A percentile compares a stretch with the other conserved stretches of the same genome.
phyloP scores from a whole-genome alignment of 176 grass and related monocot genomes.

The Puccinellia tenuiflora region DNA sequence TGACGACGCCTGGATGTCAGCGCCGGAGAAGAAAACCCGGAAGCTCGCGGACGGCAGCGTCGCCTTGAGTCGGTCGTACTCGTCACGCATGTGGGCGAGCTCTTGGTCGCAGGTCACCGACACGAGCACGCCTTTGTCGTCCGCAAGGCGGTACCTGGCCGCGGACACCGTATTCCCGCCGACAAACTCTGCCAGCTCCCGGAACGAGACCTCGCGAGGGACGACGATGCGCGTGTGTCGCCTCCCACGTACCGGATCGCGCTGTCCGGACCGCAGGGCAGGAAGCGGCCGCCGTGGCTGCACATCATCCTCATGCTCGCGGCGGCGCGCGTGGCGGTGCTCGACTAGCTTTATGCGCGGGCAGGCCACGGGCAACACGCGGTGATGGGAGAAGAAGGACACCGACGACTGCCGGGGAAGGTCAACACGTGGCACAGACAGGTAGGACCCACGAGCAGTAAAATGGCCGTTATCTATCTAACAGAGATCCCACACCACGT shows the following conservation, averaged over 20 bases:
- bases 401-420: no score
- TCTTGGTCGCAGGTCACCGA: constrained; percentile 52
- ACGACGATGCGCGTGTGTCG: constrained; percentile 27
- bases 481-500: no score
- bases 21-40: constrained; percentile 23
- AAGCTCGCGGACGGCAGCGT: background rate
- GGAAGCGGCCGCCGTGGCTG: constrained; percentile 36
- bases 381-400: no score
- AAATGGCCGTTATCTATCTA: no score
- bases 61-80: constrained; percentile 37
- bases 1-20: background rate
- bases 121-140: constrained; percentile 30
- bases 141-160: constrained; percentile 28
- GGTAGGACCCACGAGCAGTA: no score
- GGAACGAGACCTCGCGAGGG: constrained; percentile 12
- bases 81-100: constrained; percentile 40
- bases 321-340: no score
- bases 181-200: no score
- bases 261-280: background rate
- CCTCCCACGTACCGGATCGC: constrained; percentile 32
- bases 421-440: no score
- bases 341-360: no score
- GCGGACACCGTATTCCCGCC: no score
- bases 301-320: constrained; percentile 10
- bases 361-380: no score